Base-by-base conservation (phyloP, 148 eudicot species). In the Pouteria glomerata region DNA sequence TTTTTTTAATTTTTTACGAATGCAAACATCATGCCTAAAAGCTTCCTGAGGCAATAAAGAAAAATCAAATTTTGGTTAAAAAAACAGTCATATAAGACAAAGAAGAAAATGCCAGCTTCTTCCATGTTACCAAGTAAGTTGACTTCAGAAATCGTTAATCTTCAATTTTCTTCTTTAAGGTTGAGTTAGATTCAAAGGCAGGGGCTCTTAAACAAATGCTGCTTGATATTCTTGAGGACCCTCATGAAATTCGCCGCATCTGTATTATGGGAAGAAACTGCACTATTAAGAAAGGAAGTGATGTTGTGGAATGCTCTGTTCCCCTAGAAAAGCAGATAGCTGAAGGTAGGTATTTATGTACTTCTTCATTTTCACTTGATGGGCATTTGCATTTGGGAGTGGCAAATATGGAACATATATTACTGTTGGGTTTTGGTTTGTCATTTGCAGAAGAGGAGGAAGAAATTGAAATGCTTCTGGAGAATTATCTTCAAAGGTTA, bases 391-490 rank as follows among this genome's bases (percentile, higher is more conserved):
- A 37, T 63, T 51, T 59, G 23, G 63, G 48, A 31, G 29, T 11
- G 56, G 37, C 33, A 6, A 8, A 2, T 4, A 26, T 66, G 39
- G 57, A 3, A 37, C 39, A 33, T n/a, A 55, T 37, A 62, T 52
- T 33, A 31, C 79, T 55, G 29, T 33, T 45, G 16, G 45, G 57
- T 24, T 66, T 57, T 67, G 70, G 35, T 57, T 74, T 75, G 18
- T 60, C 30, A 42, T 76, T 64, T 79, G 85, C 96, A 95, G 98
- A 89, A 76, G 93, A 95, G 77, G 97, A 95, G 83, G 97, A 95
- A 84, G 98, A 95, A 86, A 95, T 95, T 74, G 98, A 95, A 84
- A 95, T 91, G 97, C 91, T 95, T 34, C 76, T 95, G 78, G 98
- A 95, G 79, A 95, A 95, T 42, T 95, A 89, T 80, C 98, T 95